Base-by-base conservation (phyloP, 2,329 filamentous ascomycete species). In the Cadophora sp. region DNA sequence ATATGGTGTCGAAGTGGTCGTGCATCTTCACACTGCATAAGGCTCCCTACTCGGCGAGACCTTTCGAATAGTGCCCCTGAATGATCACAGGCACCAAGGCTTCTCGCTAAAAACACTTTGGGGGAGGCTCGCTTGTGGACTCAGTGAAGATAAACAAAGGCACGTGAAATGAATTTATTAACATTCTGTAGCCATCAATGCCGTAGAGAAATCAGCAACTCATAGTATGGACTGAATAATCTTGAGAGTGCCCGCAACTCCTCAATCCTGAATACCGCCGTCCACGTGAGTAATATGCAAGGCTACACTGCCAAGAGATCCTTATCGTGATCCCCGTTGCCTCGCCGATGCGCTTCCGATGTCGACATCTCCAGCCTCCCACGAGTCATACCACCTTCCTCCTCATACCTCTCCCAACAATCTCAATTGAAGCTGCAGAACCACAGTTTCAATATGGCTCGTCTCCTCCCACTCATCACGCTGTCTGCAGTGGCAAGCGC, bases 401-500 rank as follows among this genome's bases (percentile, higher is more conserved):
- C 61, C 11, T 55, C 22, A n/a, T 37, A 16, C 14, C 8, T 22
- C 50, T 9, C 29, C 40, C 43, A 53, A n/a, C 26, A 53, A 61
- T n/a, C 34, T 46, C 22, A 19, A 66, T 31, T 51, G 27, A 61
- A 48, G 29, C 27, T 40, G n/a, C 29, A 24, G 12, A 58, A 43
- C 24, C 31, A 34, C 24, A 26, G 59, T 24, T 66, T 66, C 64
- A 69, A 48, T 11, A 73, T 74, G 73, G 46, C 65, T 68, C 66
- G 34, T 37, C 29, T 71, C 26, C 40, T 72, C 29, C 31, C 67
- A 37, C 40, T 71, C 19, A 22, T 69, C 9, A 55, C 64, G 24
- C 65, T 73, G 5, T 68, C 71, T 2, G 68, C 74, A 16, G 31
- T 73, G 2, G 67, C 68, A 31, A 55, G 66, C 37, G 67, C 68